These are phyloP conservation scores for Mortierella sp. DNA, from an alignment of 371 early-diverging fungal genomes.

Conservation along the genomic window DNA sequence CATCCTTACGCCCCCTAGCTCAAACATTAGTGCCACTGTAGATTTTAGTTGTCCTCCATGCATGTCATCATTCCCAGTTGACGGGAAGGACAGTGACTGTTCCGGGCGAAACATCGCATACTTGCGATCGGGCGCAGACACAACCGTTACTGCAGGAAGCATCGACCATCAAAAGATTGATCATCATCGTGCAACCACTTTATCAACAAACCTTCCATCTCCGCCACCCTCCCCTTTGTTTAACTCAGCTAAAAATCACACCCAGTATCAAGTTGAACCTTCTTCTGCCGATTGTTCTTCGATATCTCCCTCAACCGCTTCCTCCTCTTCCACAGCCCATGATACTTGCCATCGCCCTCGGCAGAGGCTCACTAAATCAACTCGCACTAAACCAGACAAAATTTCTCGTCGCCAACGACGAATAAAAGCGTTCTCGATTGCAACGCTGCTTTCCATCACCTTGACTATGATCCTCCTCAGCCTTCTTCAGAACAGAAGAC, in stretches of 20 bases:
- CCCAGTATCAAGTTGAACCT: neutral
- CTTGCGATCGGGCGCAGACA: neutral
- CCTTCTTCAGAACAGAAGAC: slow-evolving; percentile 35
- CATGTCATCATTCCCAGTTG: slow-evolving; percentile 14
- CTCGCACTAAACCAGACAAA: slow-evolving; percentile 12
- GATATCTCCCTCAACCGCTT: too few relatives aligned
- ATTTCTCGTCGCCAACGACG: slow-evolving; percentile 3
- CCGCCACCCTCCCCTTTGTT: slow-evolving; percentile 17
- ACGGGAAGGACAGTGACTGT: slow-evolving; percentile 1
- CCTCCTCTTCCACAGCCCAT: neutral
- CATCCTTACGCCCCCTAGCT: neutral
- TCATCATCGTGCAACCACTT: neutral
- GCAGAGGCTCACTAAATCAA: neutral
- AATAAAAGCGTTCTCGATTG: slow-evolving; percentile 15
- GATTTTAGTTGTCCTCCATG: neutral
- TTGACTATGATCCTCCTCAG: slow-evolving; percentile 42
- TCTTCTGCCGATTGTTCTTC: neutral
- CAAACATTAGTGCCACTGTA: neutral
- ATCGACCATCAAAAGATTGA: slow-evolving; percentile 6
- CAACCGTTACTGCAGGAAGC: neutral
- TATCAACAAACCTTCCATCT: slow-evolving; percentile 11
- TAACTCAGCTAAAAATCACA: neutral
- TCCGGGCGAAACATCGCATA: neutral
- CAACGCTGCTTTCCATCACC: slow-evolving; percentile 45
- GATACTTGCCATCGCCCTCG: neutral